Evolutionary conservation across 2,329 filamentous ascomycete genomes (phyloP).

Genomic region (Cercospora zeae-maydis): DNA sequence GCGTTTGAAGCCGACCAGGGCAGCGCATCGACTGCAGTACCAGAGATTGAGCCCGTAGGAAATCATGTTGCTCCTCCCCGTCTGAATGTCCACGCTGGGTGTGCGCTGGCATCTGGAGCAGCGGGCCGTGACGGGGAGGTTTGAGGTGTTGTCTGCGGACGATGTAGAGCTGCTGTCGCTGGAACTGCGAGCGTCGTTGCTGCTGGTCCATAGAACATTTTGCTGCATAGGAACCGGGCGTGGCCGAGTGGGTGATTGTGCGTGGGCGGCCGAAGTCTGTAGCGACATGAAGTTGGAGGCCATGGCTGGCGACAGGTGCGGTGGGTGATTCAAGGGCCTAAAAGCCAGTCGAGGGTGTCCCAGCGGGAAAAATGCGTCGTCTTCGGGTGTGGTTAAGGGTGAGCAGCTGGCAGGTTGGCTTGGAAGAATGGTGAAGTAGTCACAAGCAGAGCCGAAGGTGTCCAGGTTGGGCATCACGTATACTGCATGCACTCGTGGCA

Average conservation of each 20-base stretch:
- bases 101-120: constrained; percentile 39
- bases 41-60: constrained; percentile 38
- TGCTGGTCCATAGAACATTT: constrained; percentile 34
- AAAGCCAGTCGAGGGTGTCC: neutral
- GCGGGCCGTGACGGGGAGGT: constrained; percentile 29
- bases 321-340: neutral
- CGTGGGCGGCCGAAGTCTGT: constrained; percentile 34
- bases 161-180: constrained; percentile 22
- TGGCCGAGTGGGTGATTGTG: constrained; percentile 27
- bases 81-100: constrained; percentile 33
- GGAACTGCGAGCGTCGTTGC: constrained; percentile 31
- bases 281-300: constrained; percentile 32
- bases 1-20: constrained; percentile 36
- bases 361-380: neutral
- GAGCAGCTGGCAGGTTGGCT: neutral
- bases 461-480: constrained; percentile 9
- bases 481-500: constrained; percentile 1
- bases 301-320: constrained; percentile 13
- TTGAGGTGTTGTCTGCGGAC: constrained; percentile 21
- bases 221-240: constrained; percentile 32
- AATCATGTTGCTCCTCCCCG: constrained; percentile 38
- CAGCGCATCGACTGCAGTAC: constrained; percentile 39
- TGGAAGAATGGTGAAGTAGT: constrained; percentile 2
- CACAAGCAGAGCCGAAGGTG: neutral
- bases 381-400: neutral